Conservation (phyloP, 169 alveolate species). For the Eimeria acervulina region DNA sequence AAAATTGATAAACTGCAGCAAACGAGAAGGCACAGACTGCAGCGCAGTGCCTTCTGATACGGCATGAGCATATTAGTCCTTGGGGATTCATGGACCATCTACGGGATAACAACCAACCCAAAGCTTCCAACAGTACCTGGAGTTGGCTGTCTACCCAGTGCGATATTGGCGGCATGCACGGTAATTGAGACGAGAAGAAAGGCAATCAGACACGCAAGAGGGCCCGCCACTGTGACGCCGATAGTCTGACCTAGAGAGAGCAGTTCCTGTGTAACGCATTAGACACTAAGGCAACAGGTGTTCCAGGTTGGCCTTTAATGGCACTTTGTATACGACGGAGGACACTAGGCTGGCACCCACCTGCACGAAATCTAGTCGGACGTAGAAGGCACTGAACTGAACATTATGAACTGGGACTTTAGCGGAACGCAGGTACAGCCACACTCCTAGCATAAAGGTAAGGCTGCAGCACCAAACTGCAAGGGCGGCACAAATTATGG, state of each 20-base stretch:
- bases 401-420: conserved; percentile 47
- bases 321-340: not conserved
- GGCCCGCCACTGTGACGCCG: conserved; percentile 54
- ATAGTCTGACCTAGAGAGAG: conserved; percentile 35
- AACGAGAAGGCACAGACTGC: not conserved
- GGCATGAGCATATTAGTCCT: not conserved
- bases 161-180: conserved; percentile 45
- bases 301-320: not conserved
- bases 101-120: not conserved
- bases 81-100: not conserved
- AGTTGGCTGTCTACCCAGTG: conserved; percentile 59
- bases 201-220: conserved; percentile 58
- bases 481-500: conserved; percentile 57
- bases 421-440: conserved; percentile 47
- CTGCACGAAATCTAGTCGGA: conserved; percentile 63
- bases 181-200: conserved; percentile 44
- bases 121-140: conserved; percentile 17
- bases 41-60: not conserved
- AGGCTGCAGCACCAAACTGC: conserved; percentile 71
- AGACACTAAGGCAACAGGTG: not conserved
- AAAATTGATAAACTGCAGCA: conserved; percentile 74
- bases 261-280: not conserved
- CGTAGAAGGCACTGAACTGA: conserved; percentile 61
- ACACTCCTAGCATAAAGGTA: conserved; percentile 23
- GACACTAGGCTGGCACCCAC: not conserved